Percentiles rank a stretch among this genome's conserved stretches.
These are phyloP conservation scores for Agrocybe chaxingu DNA, from an alignment of 768 basidiomycete species.

Conservation along the genomic window DNA sequence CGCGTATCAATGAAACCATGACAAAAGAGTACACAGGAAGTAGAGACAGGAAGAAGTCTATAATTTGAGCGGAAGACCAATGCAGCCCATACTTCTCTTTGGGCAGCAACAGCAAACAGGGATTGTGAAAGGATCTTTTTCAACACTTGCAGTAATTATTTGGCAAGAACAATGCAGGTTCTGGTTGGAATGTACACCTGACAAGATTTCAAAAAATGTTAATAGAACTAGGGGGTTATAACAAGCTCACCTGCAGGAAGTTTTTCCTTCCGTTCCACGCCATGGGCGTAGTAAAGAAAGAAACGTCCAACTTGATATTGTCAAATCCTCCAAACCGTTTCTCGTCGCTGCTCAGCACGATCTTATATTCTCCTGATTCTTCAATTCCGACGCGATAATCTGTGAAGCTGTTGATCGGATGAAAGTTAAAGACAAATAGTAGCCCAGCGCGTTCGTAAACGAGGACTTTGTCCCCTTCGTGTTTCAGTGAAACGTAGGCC, in stretches of 20 bases:
- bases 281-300: constrained; percentile 78
- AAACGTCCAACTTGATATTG: constrained; percentile 60
- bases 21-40: neutral
- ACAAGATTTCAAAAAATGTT: constrained; percentile 1
- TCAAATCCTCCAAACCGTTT: constrained; percentile 87
- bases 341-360: constrained; percentile 84
- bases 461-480: constrained; percentile 90
- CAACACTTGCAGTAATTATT: constrained; percentile 14
- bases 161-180: constrained; percentile 64
- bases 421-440: constrained; percentile 97
- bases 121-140: no score
- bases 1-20: neutral
- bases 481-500: constrained; percentile 92
- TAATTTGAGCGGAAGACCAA: no score
- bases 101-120: neutral
- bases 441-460: constrained; percentile 93
- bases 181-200: constrained; percentile 74
- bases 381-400: constrained; percentile 95
- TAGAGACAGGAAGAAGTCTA: neutral
- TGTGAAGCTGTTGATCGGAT: constrained; percentile 84
- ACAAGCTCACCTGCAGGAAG: constrained; percentile 67
- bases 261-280: constrained; percentile 95
- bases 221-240: neutral
- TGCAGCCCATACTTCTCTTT: neutral
- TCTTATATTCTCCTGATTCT: constrained; percentile 76